Percentiles rank a stretch among this genome's conserved stretches.
phyloP scores from a whole-genome alignment of 2,329 filamentous ascomycete genomes.

The Claviceps monticola region DNA sequence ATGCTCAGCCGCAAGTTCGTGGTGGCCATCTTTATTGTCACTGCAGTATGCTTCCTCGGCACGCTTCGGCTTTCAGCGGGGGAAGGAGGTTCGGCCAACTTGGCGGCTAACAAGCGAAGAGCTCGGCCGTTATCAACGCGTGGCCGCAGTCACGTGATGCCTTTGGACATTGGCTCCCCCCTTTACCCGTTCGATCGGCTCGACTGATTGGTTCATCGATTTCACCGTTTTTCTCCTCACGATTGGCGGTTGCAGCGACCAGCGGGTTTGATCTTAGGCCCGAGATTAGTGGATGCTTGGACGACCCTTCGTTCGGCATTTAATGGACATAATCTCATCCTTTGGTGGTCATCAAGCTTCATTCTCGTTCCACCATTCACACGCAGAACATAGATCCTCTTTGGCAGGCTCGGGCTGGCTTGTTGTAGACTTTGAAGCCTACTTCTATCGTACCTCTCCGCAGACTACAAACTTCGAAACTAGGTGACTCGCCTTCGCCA shows the following conservation, averaged over 20 bases:
- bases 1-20: conserved; percentile 2
- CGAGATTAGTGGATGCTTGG: not conserved
- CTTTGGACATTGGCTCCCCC: too few species aligned
- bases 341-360: conserved; percentile 9
- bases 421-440: not conserved
- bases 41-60: conserved; percentile 14
- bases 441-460: not conserved
- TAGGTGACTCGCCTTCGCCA: conserved; percentile 12
- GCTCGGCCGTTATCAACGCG: not conserved
- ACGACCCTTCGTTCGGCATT: not conserved
- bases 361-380: not conserved
- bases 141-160: not conserved
- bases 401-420: not conserved
- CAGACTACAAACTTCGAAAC: not conserved
- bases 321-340: not conserved
- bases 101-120: not conserved
- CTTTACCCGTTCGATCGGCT: not conserved
- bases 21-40: not conserved
- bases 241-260: conserved; percentile 17
- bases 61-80: conserved; percentile 25
- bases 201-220: conserved; percentile 7
- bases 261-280: not conserved
- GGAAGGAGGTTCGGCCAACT: not conserved
- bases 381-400: not conserved
- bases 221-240: not conserved